These are phyloP conservation scores for Mediolabrus comicus DNA, from an alignment of 108 stramenopile species.

Conservation along the genomic window DNA sequence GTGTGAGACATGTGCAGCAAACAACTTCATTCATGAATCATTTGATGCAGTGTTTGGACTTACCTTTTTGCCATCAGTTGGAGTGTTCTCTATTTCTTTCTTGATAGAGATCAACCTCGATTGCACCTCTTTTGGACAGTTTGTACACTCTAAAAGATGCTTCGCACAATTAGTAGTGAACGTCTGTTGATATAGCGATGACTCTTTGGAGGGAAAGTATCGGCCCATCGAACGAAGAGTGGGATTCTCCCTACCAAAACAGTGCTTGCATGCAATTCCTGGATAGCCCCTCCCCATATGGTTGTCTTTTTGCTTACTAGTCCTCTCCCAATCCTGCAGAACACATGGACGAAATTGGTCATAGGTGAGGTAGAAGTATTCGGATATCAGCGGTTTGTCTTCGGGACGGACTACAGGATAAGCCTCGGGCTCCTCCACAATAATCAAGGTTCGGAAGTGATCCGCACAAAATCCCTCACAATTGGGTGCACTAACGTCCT, in stretches of 20 bases:
- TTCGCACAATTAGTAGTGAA: slow-evolving; percentile 70
- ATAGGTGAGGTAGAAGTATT: slow-evolving; percentile 68
- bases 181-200: slow-evolving; percentile 69
- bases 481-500: neutral
- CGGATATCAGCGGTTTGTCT: slow-evolving; percentile 63
- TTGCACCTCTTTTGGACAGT: slow-evolving; percentile 58
- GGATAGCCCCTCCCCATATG: slow-evolving; percentile 57
- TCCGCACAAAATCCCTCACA: slow-evolving; percentile 10
- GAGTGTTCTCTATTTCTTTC: slow-evolving; percentile 58
- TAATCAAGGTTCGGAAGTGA: neutral
- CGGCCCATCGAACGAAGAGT: slow-evolving; percentile 41
- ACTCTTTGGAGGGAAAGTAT: slow-evolving; percentile 75
- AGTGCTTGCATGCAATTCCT: slow-evolving; percentile 71
- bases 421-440: slow-evolving; percentile 22
- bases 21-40: neutral
- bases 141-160: slow-evolving; percentile 70
- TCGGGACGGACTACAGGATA: slow-evolving; percentile 65
- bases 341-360: slow-evolving; percentile 72
- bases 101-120: slow-evolving; percentile 64
- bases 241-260: slow-evolving; percentile 69
- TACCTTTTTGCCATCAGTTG: slow-evolving; percentile 59
- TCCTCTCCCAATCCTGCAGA: slow-evolving; percentile 39
- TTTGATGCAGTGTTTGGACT: slow-evolving; percentile 23
- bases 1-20: slow-evolving; percentile 6
- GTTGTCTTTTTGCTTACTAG: slow-evolving; percentile 69